Percentiles rank a stretch among this genome's conserved stretches.
These are phyloP conservation scores for Wallacemonas collosoma DNA, from an alignment of 208 protist species.

Conservation along the genomic window DNA sequence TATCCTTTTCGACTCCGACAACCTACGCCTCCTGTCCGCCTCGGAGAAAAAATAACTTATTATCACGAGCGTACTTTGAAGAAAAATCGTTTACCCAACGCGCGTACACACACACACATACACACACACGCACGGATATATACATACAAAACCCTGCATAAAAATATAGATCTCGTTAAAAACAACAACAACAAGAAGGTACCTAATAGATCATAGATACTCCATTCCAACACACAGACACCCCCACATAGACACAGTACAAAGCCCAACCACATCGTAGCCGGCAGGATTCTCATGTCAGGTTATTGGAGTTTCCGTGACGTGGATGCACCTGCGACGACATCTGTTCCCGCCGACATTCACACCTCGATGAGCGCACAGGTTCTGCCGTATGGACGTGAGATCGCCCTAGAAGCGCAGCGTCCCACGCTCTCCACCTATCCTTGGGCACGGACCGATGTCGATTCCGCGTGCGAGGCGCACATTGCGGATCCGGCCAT, in stretches of 20 bases:
- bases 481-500: background rate
- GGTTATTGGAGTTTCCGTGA: conserved; percentile 75
- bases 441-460: background rate
- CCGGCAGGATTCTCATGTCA: conserved; percentile 36
- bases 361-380: conserved; percentile 7
- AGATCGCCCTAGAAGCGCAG: conserved; percentile 7
- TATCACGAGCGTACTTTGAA: too few relatives aligned
- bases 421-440: conserved; percentile 2
- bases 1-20: too few relatives aligned
- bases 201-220: background rate
- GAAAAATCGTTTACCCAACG: too few relatives aligned
- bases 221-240: conserved; percentile 2
- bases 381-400: conserved; percentile 10
- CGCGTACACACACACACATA: conserved; percentile 4
- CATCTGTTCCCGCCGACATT: background rate
- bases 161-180: background rate
- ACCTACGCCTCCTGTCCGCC: too few relatives aligned
- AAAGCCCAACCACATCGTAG: too few relatives aligned
- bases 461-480: background rate
- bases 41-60: too few relatives aligned
- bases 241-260: background rate
- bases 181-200: background rate
- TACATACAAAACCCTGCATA: conserved; percentile 5
- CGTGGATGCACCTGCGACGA: background rate
- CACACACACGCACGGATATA: background rate